These are phyloP conservation scores for Microbotryum silenes-acaulis DNA, from an alignment of 1,284 basidiomycete genomes.

Conservation along the genomic window DNA sequence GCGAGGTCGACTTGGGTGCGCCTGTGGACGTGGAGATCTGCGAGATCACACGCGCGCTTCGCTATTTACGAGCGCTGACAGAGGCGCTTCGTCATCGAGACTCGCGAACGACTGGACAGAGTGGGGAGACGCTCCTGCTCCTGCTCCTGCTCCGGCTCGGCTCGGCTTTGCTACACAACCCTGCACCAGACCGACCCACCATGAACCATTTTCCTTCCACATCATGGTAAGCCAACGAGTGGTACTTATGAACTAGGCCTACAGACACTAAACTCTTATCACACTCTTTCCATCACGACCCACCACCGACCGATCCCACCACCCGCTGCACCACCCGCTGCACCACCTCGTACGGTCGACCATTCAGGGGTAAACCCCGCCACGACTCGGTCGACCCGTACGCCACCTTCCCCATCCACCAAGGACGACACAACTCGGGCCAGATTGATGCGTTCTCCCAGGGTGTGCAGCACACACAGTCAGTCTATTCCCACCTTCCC, in stretches of 20 bases:
- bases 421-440: conserved; percentile 49
- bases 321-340: background rate
- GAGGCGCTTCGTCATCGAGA: no score
- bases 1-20: no score
- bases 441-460: conserved; percentile 52
- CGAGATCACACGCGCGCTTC: background rate
- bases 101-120: no score
- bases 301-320: no score
- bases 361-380: conserved; percentile 40
- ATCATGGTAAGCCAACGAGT: conserved; percentile 13
- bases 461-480: conserved; percentile 69
- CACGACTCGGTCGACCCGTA: conserved; percentile 64
- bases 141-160: background rate
- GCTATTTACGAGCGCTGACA: background rate
- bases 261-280: background rate
- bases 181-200: background rate
- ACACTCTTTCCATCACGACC: background rate
- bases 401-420: conserved; percentile 63
- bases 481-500: conserved; percentile 36
- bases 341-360: background rate
- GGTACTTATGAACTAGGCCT: no score
- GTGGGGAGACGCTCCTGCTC: no score
- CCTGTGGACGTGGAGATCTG: background rate
- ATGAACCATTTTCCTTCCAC: conserved; percentile 32
- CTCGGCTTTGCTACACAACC: background rate